phyloP scores from a whole-genome alignment of 2,329 filamentous ascomycete genomes.

The Aspergillus niger region DNA sequence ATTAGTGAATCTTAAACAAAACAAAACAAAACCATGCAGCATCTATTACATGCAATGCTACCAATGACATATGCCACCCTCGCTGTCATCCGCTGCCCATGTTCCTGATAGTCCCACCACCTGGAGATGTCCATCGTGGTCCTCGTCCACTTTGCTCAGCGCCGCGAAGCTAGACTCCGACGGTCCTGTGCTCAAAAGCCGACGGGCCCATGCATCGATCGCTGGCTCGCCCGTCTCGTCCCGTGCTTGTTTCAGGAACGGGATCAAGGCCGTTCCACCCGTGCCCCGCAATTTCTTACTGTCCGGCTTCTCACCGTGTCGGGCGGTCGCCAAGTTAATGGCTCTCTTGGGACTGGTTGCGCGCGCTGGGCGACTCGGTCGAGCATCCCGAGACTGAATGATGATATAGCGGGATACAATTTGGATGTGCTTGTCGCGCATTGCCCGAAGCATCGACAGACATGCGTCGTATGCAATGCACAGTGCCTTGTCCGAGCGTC shows the following conservation, averaged over 20 bases:
- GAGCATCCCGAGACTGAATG: slow-evolving; percentile 75
- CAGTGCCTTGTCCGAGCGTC: slow-evolving; percentile 64
- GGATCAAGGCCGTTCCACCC: slow-evolving; percentile 89
- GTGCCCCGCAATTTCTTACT: slow-evolving; percentile 76
- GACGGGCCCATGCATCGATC: slow-evolving; percentile 66
- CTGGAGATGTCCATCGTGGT: slow-evolving; percentile 57
- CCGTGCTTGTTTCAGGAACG: slow-evolving; percentile 92
- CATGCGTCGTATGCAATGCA: slow-evolving; percentile 87
- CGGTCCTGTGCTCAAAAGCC: slow-evolving; percentile 58
- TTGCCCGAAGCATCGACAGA: slow-evolving; percentile 72
- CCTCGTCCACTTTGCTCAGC: slow-evolving; percentile 56
- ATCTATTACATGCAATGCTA: slow-evolving; percentile 23
- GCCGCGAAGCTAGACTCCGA: slow-evolving; percentile 40
- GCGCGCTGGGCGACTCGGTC: slow-evolving; percentile 57
- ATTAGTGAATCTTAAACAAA: not conserved
- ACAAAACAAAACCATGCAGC: too few relatives aligned
- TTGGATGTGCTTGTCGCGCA: slow-evolving; percentile 93
- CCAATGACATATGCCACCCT: slow-evolving; percentile 62
- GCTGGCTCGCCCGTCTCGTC: slow-evolving; percentile 95
- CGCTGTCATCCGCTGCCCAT: slow-evolving; percentile 87
- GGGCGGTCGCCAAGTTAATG: slow-evolving; percentile 57
- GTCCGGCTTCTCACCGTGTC: slow-evolving; percentile 44
- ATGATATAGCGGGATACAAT: slow-evolving; percentile 97
- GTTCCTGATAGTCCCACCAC: slow-evolving; percentile 75
- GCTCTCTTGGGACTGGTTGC: slow-evolving; percentile 55